These are phyloP conservation scores for Jamesozyma piceae DNA, from an alignment of 805 yeast genomes.

Conservation along the genomic window DNA sequence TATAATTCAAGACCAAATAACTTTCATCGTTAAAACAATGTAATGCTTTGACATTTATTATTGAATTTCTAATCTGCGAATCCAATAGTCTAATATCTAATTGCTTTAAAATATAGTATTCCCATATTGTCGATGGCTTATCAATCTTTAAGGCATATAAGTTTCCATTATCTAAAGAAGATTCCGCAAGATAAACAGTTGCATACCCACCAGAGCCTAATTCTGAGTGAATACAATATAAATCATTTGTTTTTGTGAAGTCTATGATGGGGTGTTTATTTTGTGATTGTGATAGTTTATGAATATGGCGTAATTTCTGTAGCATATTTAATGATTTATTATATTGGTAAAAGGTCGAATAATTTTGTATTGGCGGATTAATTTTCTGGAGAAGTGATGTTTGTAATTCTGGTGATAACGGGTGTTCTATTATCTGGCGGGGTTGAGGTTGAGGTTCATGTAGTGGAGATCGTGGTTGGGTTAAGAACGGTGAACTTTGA, in stretches of 20 bases:
- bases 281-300: conserved; percentile 30
- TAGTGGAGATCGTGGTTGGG: conserved; percentile 19
- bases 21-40: conserved; percentile 59
- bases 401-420: conserved; percentile 39
- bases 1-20: conserved; percentile 53
- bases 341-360: conserved; percentile 28
- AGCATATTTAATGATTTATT: conserved; percentile 30
- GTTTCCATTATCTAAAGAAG: conserved; percentile 36
- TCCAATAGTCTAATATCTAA: conserved; percentile 37
- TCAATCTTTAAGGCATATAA: conserved; percentile 65
- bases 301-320: conserved; percentile 29
- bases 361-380: conserved; percentile 30
- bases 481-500: conserved; percentile 25
- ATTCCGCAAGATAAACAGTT: conserved; percentile 62
- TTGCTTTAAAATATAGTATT: conserved; percentile 59
- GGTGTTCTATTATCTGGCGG: conserved; percentile 25
- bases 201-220: conserved; percentile 81
- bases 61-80: conserved; percentile 27
- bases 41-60: conserved; percentile 44
- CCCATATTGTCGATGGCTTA: conserved; percentile 68
- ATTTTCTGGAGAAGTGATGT: conserved; percentile 32
- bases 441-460: neutral
- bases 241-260: conserved; percentile 28
- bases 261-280: conserved; percentile 31
- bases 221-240: conserved; percentile 34